phyloP scores from a whole-genome alignment of 1,284 basidiomycete species.

The Chiua sp. region DNA sequence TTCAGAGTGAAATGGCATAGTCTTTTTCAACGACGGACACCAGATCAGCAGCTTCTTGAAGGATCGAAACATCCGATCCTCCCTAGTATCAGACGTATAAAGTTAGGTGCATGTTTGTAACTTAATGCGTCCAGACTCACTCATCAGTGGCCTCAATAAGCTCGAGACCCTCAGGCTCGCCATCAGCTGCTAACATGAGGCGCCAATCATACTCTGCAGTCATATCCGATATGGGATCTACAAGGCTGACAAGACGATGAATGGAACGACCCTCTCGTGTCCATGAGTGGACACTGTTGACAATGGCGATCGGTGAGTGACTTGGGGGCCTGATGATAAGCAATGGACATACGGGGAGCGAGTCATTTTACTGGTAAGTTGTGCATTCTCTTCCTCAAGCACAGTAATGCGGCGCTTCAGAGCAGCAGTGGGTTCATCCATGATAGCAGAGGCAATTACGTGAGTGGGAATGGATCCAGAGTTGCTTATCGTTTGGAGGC shows the following conservation, averaged over 20 bases:
- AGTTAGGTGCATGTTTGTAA: background rate
- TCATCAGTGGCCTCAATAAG: background rate
- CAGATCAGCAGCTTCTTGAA: slow-evolving; percentile 13
- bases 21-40: slow-evolving; percentile 6
- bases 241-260: slow-evolving; percentile 9
- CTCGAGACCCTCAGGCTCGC: background rate
- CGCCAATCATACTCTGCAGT: slow-evolving; percentile 11
- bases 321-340: too few species aligned
- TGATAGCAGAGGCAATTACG: too few species aligned
- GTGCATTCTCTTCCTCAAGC: slow-evolving; percentile 7
- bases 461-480: too few species aligned
- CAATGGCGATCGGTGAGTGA: background rate
- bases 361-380: background rate
- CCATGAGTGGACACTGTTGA: background rate
- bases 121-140: background rate
- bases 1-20: background rate
- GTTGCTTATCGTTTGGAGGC: too few species aligned
- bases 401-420: background rate
- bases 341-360: background rate
- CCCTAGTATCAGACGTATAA: slow-evolving; percentile 3
- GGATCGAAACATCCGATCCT: slow-evolving; percentile 8
- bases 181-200: background rate
- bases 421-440: too few species aligned
- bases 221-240: slow-evolving; percentile 5
- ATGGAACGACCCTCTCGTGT: slow-evolving; percentile 10